Evolutionary conservation across 2,329 filamentous ascomycete genomes (phyloP).

Genomic region (Huntiella moniliformis): DNA sequence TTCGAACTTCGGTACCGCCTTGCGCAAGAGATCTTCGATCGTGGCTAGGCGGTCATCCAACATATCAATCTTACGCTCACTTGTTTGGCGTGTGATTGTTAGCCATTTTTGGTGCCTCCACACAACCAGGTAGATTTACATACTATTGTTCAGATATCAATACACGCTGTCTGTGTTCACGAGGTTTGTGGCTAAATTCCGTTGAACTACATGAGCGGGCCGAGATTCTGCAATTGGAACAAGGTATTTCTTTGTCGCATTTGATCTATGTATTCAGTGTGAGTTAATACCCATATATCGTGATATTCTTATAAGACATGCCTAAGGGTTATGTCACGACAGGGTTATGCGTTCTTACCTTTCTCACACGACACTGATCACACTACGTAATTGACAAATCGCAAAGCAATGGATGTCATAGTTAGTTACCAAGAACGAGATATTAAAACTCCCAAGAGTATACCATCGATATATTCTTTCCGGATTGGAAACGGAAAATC

Average conservation of each 20-base stretch:
- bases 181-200: conserved; percentile 33
- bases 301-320: neutral
- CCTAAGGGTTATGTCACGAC: neutral
- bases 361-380: conserved; percentile 26
- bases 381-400: conserved; percentile 18
- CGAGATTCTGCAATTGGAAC: conserved; percentile 37
- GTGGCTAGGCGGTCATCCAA: conserved; percentile 26
- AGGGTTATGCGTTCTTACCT: conserved; percentile 18
- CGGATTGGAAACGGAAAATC: too few species aligned
- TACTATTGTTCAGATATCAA: conserved; percentile 44
- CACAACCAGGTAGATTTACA: conserved; percentile 14
- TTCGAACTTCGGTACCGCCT: neutral
- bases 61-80: conserved; percentile 34
- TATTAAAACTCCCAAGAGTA: neutral
- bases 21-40: conserved; percentile 25
- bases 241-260: conserved; percentile 39
- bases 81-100: conserved; percentile 14
- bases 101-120: neutral
- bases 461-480: too few species aligned
- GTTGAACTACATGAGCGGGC: conserved; percentile 35
- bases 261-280: conserved; percentile 26
- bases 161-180: conserved; percentile 35
- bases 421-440: neutral
- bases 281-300: neutral
- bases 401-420: conserved; percentile 11